Conservation (phyloP, 495 filamentous ascomycete genomes). For the Margaritispora aquatica region DNA sequence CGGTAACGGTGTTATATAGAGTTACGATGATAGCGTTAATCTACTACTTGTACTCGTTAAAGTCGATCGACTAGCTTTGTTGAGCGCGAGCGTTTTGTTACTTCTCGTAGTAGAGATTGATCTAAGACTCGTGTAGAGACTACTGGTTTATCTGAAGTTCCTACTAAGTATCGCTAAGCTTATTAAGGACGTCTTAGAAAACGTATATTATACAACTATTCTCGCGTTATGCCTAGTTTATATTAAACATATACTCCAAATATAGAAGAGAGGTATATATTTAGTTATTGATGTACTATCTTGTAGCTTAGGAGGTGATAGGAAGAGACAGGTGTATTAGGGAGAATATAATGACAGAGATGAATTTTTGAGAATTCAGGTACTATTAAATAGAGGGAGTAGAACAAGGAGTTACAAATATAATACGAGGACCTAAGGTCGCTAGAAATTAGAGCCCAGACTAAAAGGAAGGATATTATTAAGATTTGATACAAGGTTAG, state of each 20-base stretch:
- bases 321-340: background rate
- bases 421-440: no score
- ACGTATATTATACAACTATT: background rate
- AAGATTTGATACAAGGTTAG: no score
- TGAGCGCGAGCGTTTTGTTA: background rate
- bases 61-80: background rate
- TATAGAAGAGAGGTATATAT: background rate
- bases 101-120: background rate
- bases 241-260: background rate
- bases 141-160: background rate
- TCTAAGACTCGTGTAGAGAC: background rate
- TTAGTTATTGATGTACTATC: background rate
- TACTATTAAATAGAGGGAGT: no score
- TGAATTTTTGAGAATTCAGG: background rate
- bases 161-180: background rate
- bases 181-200: background rate
- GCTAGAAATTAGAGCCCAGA: no score
- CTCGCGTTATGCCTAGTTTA: background rate
- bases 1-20: background rate
- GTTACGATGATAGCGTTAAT: background rate
- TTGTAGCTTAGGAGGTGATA: background rate
- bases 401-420: no score
- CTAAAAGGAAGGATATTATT: no score
- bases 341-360: background rate
- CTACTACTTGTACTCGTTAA: background rate